Percentiles rank a stretch among this genome's conserved stretches.
phyloP scores from a whole-genome alignment of 1,284 basidiomycete genomes.

The Xerocomus amazonicus region DNA sequence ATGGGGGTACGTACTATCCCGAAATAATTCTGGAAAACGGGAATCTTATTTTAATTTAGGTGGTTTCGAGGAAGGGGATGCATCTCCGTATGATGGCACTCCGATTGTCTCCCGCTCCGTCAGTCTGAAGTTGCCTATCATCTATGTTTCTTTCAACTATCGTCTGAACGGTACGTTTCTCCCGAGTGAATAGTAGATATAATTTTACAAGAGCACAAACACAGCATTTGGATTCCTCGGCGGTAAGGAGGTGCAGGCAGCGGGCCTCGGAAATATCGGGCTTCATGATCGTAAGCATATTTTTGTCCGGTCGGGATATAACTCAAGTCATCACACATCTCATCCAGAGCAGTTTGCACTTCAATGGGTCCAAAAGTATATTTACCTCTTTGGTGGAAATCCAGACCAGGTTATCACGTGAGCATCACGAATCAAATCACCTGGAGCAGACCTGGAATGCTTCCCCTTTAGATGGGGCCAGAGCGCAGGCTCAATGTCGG shows the following conservation, averaged over 20 bases:
- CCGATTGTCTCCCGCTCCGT: constrained; percentile 26
- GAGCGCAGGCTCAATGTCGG: constrained; percentile 54
- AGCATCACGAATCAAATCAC: background rate
- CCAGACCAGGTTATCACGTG: constrained; percentile 55
- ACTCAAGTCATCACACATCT: background rate
- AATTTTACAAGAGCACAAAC: background rate
- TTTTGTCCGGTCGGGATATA: no score
- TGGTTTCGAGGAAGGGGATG: constrained; percentile 17
- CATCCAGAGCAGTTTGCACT: constrained; percentile 50
- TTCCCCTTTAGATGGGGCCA: constrained; percentile 47
- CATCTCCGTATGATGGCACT: constrained; percentile 20
- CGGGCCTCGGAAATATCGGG: constrained; percentile 48
- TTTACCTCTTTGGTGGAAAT: constrained; percentile 61
- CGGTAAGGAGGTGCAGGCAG: constrained; percentile 40
- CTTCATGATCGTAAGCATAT: constrained; percentile 40
- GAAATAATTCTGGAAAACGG: background rate
- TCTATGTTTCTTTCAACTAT: constrained; percentile 36
- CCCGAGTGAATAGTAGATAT: background rate
- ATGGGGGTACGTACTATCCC: constrained; percentile 16
- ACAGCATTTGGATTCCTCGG: constrained; percentile 26
- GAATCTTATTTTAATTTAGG: constrained; percentile 1
- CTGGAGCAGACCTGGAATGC: background rate
- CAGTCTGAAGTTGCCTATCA: constrained; percentile 20
- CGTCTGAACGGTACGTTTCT: constrained; percentile 24
- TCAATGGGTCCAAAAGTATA: constrained; percentile 65